Conservation (phyloP, 2,329 filamentous ascomycete genomes). For the Davidsoniella neocaledoniae region DNA sequence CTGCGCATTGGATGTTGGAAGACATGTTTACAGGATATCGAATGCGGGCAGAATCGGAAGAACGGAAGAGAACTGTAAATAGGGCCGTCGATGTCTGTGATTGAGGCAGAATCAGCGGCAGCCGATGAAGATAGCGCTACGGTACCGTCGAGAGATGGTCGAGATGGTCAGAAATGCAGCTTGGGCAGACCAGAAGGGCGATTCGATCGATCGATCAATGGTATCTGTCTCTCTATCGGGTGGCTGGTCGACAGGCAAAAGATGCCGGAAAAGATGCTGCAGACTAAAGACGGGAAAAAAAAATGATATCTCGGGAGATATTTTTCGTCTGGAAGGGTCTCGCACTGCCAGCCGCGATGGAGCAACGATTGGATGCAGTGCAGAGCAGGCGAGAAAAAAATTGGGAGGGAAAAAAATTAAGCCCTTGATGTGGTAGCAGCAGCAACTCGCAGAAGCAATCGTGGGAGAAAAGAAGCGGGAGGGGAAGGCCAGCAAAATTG, state of each 20-base stretch:
- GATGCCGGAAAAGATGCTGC: background rate
- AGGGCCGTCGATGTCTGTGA: no score
- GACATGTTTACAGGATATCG: no score
- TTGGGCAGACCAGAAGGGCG: no score
- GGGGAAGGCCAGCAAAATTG: conserved; percentile 5
- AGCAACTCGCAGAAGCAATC: background rate
- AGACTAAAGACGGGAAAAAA: background rate
- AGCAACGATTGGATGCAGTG: conserved; percentile 4
- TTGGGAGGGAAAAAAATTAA: background rate
- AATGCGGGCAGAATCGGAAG: no score
- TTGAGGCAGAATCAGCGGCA: no score
- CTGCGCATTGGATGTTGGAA: conserved; percentile 45
- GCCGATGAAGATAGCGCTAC: no score
- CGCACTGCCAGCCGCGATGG: conserved; percentile 2
- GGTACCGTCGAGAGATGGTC: no score
- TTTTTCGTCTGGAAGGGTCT: no score
- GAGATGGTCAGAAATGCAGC: no score
- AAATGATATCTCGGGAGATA: background rate
- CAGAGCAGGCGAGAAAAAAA: background rate
- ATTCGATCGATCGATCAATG: background rate
- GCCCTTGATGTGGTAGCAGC: background rate
- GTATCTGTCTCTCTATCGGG: no score
- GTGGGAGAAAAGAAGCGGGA: background rate
- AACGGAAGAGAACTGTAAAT: no score
- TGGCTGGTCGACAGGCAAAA: background rate